phyloP scores from a whole-genome alignment of 1,139 yeast species.

The Suhomyces anneliseae region DNA sequence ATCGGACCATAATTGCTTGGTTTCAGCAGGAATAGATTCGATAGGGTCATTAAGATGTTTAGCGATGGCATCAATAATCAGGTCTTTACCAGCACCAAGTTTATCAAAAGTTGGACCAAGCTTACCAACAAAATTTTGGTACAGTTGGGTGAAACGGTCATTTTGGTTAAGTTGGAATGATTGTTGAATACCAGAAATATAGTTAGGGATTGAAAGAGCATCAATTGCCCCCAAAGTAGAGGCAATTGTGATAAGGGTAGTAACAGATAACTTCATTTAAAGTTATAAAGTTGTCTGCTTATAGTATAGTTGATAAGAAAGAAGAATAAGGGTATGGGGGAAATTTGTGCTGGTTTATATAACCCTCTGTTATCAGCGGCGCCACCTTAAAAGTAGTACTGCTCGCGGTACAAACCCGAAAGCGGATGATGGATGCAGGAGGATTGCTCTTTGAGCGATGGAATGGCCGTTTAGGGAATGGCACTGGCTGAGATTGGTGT shows the following conservation, averaged over 20 bases:
- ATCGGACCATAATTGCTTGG: constrained; percentile 59
- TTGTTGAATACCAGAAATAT: constrained; percentile 30
- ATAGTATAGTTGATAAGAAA: too few species aligned
- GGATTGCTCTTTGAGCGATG: neutral
- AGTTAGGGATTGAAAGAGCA: constrained; percentile 35
- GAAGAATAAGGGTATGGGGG: neutral
- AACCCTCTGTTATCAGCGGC: neutral
- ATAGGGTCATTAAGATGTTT: constrained; percentile 47
- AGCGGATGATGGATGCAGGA: neutral
- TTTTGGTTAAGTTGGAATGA: constrained; percentile 24
- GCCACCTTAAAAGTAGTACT: neutral
- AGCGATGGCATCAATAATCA: constrained; percentile 32
- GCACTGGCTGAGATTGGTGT: neutral
- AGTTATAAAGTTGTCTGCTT: neutral
- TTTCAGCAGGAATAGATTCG: constrained; percentile 46
- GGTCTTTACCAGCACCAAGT: constrained; percentile 21
- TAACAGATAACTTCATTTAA: constrained; percentile 34
- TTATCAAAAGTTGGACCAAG: constrained; percentile 18
- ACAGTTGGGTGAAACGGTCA: constrained; percentile 16
- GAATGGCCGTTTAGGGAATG: constrained; percentile 1
- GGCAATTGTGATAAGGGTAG: constrained; percentile 27
- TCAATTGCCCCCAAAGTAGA: constrained; percentile 23
- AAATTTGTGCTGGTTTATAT: constrained; percentile 2
- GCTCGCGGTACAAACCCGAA: neutral
- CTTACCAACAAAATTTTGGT: constrained; percentile 17